Conservation (phyloP, 176 grass and related monocot genomes). For the Ensete ventricosum region DNA sequence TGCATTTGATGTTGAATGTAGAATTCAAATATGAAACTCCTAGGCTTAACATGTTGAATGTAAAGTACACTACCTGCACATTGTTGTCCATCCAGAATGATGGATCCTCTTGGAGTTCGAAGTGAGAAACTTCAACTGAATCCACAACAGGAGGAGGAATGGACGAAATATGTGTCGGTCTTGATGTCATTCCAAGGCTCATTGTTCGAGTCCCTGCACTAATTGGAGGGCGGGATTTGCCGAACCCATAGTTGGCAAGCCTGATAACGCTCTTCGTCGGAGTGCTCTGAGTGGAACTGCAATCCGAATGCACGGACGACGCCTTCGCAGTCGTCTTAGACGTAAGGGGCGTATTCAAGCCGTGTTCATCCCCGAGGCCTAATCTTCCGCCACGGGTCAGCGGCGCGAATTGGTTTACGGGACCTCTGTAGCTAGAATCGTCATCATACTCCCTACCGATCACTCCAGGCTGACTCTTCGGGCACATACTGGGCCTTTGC, state of each 20-base stretch:
- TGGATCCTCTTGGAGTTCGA: slow-evolving; percentile 72
- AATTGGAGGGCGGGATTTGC: slow-evolving; percentile 40
- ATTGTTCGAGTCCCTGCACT: slow-evolving; percentile 22
- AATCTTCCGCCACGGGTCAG: slow-evolving; percentile 14
- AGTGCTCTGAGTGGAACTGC: slow-evolving; percentile 56
- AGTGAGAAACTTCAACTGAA: slow-evolving; percentile 51
- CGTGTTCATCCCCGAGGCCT: neutral
- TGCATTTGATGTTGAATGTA: neutral
- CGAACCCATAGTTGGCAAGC: slow-evolving; percentile 34
- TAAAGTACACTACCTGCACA: slow-evolving; percentile 49
- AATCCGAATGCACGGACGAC: slow-evolving; percentile 37
- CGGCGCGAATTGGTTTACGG: slow-evolving; percentile 22
- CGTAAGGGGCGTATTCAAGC: slow-evolving; percentile 36
- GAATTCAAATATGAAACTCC: neutral
- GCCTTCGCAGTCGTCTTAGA: slow-evolving; percentile 31
- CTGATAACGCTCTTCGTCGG: slow-evolving; percentile 69
- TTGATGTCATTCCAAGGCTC: slow-evolving; percentile 26
- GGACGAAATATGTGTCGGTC: slow-evolving; percentile 24
- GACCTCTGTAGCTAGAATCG: slow-evolving; percentile 21
- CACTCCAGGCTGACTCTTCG: slow-evolving; percentile 6
- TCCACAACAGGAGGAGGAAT: slow-evolving; percentile 26
- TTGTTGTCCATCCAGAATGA: slow-evolving; percentile 98
- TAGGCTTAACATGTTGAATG: neutral
- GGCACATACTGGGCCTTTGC: slow-evolving; percentile 47
- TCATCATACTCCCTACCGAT: slow-evolving; percentile 12